phyloP scores from a whole-genome alignment of 768 basidiomycete genomes.

The Cubamyces lactineus region DNA sequence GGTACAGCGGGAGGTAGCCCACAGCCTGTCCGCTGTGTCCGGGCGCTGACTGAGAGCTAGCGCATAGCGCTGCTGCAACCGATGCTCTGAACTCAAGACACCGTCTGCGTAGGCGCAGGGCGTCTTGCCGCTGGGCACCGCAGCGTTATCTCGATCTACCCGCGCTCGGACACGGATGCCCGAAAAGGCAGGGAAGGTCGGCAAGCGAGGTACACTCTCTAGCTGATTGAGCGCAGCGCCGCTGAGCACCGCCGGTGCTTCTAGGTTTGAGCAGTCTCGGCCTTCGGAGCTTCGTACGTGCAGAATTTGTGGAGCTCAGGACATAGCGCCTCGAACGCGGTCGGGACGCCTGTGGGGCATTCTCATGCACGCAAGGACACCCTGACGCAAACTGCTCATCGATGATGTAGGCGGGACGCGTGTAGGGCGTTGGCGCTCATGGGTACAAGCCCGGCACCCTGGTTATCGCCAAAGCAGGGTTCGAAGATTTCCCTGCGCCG shows the following conservation, averaged over 20 bases:
- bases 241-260: background rate
- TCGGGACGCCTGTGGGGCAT: background rate
- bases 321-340: background rate
- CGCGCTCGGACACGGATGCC: background rate
- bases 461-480: background rate
- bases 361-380: background rate
- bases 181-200: background rate
- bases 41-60: background rate
- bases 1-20: conserved; percentile 2
- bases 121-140: too few species aligned
- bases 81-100: background rate
- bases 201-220: background rate
- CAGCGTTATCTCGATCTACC: background rate
- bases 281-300: conserved; percentile 5
- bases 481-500: too few species aligned
- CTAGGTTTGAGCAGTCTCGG: conserved; percentile 1
- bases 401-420: background rate
- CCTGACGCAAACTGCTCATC: conserved; percentile 11
- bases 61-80: background rate
- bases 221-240: background rate
- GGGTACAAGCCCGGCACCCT: background rate
- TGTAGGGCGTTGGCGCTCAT: background rate
- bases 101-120: too few species aligned
- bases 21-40: conserved; percentile 6
- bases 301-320: background rate